phyloP scores from a whole-genome alignment of 768 basidiomycete genomes.

The Rhizopogon vulgaris region DNA sequence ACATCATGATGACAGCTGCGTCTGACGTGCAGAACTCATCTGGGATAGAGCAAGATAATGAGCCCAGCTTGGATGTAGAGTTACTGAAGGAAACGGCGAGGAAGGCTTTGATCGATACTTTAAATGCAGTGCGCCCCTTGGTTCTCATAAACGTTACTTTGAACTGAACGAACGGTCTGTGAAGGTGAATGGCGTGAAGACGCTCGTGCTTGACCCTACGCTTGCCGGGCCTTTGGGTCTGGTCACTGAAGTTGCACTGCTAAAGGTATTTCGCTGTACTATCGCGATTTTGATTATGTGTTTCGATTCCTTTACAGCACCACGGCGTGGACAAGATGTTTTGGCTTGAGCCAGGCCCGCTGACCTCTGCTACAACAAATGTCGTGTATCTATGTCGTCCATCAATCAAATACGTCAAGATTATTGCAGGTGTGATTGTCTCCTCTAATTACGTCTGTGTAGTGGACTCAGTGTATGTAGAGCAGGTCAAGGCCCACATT shows the following conservation, averaged over 20 bases:
- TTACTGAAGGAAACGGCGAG: slow-evolving; percentile 72
- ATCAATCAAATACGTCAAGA: slow-evolving; percentile 75
- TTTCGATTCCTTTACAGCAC: slow-evolving; percentile 49
- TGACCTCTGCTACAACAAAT: slow-evolving; percentile 78
- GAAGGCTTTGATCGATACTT: slow-evolving; percentile 74
- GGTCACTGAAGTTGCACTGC: slow-evolving; percentile 86
- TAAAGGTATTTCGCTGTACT: slow-evolving; percentile 58
- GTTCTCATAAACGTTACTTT: background rate
- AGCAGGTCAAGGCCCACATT: slow-evolving; percentile 84
- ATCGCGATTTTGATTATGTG: background rate
- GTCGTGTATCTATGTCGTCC: slow-evolving; percentile 93
- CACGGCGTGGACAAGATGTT: slow-evolving; percentile 99
- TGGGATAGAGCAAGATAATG: slow-evolving; percentile 27
- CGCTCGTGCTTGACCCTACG: slow-evolving; percentile 85
- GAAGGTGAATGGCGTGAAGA: slow-evolving; percentile 91
- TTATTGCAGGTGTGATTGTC: slow-evolving; percentile 74
- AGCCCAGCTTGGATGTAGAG: slow-evolving; percentile 48
- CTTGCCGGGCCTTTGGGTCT: slow-evolving; percentile 90
- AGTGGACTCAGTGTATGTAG: slow-evolving; percentile 38
- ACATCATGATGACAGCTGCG: slow-evolving; percentile 19
- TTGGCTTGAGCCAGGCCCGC: slow-evolving; percentile 90
- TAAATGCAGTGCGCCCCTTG: slow-evolving; percentile 61
- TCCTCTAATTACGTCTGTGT: slow-evolving; percentile 8
- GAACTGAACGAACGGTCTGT: background rate
- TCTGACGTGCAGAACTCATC: slow-evolving; percentile 32